Conservation (phyloP, 768 basidiomycete genomes). For the Symmetrospora coprosmae region DNA sequence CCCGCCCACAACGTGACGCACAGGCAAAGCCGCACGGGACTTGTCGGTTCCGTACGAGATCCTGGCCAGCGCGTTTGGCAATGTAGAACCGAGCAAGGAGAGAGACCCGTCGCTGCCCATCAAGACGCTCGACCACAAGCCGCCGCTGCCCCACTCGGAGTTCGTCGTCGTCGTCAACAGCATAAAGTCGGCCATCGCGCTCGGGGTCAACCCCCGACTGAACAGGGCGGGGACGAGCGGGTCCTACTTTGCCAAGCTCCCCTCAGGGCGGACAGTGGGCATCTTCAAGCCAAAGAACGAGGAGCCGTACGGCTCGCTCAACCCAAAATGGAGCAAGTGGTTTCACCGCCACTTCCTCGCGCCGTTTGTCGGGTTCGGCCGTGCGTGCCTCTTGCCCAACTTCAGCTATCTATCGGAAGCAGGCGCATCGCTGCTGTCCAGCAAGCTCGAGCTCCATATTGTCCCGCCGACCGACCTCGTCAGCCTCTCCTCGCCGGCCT, state of each 20-base stretch:
- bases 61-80: slow-evolving; percentile 34
- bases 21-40: background rate
- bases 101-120: slow-evolving; percentile 39
- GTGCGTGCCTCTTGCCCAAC: slow-evolving; percentile 72
- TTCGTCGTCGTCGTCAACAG: slow-evolving; percentile 51
- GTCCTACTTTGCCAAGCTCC: slow-evolving; percentile 73
- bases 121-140: slow-evolving; percentile 68
- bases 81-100: slow-evolving; percentile 40
- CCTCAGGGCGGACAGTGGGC: slow-evolving; percentile 38
- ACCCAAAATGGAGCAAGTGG: slow-evolving; percentile 50
- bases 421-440: slow-evolving; percentile 69
- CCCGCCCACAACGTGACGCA: background rate
- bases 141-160: slow-evolving; percentile 57
- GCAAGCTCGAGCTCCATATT: slow-evolving; percentile 57
- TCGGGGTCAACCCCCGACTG: slow-evolving; percentile 78
- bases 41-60: slow-evolving; percentile 3
- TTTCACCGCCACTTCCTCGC: slow-evolving; percentile 38
- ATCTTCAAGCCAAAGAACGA: slow-evolving; percentile 83
- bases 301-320: slow-evolving; percentile 73
- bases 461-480: slow-evolving; percentile 77
- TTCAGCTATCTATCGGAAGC: slow-evolving; percentile 80
- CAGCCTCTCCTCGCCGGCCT: slow-evolving; percentile 69
- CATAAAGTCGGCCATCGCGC: slow-evolving; percentile 54
- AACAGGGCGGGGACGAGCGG: slow-evolving; percentile 79
- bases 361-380: slow-evolving; percentile 44